phyloP scores from a whole-genome alignment of 2,329 filamentous ascomycete species.

The Knufia petricola region DNA sequence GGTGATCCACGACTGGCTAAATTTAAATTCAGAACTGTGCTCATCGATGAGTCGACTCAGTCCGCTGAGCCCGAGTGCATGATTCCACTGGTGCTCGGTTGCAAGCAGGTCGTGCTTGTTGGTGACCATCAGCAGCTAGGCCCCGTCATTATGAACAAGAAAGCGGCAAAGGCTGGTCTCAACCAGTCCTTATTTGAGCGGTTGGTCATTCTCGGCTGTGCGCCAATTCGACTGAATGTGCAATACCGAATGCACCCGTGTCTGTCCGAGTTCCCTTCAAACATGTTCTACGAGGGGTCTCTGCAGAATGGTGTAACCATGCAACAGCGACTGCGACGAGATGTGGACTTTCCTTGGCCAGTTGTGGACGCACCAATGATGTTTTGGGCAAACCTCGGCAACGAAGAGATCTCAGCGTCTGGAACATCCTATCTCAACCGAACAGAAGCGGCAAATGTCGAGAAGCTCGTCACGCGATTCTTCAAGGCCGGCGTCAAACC shows the following conservation, averaged over 20 bases:
- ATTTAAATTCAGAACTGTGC: conserved; percentile 95
- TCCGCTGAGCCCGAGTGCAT: conserved; percentile 97
- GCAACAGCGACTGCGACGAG: conserved; percentile 74
- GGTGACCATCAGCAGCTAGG: conserved; percentile 97
- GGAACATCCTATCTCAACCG: conserved; percentile 97
- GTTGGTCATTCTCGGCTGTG: conserved; percentile 79
- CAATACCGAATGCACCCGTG: conserved; percentile 99
- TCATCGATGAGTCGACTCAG: conserved; percentile 97
- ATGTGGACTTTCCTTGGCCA: conserved; percentile 98
- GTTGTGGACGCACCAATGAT: conserved; percentile 94
- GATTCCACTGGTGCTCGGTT: conserved; percentile 93
- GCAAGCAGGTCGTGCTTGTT: conserved; percentile 97
- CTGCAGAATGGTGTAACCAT: conserved; percentile 93
- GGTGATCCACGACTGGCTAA: conserved; percentile 91
- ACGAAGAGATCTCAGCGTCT: conserved; percentile 95
- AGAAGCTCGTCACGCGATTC: conserved; percentile 96
- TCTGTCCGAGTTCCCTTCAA: conserved; percentile 91
- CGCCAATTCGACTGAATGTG: conserved; percentile 86
- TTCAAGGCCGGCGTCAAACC: conserved; percentile 98
- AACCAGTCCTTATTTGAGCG: conserved; percentile 99
- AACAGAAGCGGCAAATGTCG: conserved; percentile 92
- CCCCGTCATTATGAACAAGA: conserved; percentile 99
- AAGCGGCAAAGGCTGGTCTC: conserved; percentile 91
- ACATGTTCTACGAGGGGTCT: conserved; percentile 99
- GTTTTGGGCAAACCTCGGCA: conserved; percentile 98